phyloP scores from a whole-genome alignment of 208 protist genomes.

The Zelonia costaricensis region DNA sequence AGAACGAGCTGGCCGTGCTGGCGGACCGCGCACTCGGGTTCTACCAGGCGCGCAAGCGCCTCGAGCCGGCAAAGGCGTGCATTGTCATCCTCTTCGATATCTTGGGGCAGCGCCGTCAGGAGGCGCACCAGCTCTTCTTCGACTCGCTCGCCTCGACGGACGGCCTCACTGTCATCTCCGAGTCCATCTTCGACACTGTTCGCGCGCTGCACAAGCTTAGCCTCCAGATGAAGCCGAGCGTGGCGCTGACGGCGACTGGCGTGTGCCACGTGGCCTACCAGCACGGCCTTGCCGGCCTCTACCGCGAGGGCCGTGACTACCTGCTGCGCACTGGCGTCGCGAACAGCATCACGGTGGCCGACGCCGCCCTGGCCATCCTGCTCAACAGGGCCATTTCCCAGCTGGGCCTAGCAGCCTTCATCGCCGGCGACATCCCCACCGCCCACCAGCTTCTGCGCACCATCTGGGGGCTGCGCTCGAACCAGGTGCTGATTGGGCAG shows the following conservation, averaged over 20 bases:
- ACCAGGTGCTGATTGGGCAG: constrained; percentile 71
- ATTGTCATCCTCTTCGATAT: constrained; percentile 65
- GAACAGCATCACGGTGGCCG: constrained; percentile 27
- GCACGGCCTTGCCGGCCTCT: constrained; percentile 69
- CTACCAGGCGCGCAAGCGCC: constrained; percentile 42
- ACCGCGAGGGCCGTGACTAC: constrained; percentile 72
- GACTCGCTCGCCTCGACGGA: constrained; percentile 22
- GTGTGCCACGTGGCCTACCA: constrained; percentile 79
- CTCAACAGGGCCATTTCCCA: constrained; percentile 84
- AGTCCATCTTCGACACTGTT: constrained; percentile 64
- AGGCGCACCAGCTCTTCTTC: constrained; percentile 75
- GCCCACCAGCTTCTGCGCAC: constrained; percentile 63
- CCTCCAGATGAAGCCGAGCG: constrained; percentile 27
- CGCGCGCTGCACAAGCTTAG: constrained; percentile 49
- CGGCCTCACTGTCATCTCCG: constrained; percentile 41
- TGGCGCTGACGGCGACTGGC: constrained; percentile 20
- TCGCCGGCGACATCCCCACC: constrained; percentile 56
- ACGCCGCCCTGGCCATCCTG: constrained; percentile 51
- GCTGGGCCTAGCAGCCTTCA: constrained; percentile 81
- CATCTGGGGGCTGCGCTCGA: constrained; percentile 58
- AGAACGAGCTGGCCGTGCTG: constrained; percentile 74
- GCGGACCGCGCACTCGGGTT: constrained; percentile 59
- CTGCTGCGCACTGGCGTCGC: constrained; percentile 63
- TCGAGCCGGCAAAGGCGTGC: constrained; percentile 41
- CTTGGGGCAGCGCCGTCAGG: constrained; percentile 62